Base-by-base conservation (phyloP, 352 stramenopile genomes). In the Phytopythium boreale region DNA sequence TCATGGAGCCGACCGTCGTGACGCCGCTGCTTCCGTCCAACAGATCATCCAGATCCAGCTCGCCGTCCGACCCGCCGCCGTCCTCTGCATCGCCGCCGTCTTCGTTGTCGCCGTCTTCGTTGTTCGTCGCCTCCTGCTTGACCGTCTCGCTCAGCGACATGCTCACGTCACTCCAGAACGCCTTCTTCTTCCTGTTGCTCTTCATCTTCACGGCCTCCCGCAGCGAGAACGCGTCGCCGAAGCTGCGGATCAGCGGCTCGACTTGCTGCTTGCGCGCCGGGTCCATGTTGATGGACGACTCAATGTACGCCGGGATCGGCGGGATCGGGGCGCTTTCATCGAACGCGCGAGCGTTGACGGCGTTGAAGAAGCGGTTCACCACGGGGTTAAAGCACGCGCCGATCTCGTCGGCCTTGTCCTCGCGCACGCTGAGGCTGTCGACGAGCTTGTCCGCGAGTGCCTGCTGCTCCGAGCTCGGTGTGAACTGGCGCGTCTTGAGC, bases 1-100 rank as follows among this genome's bases (percentile, higher is more conserved):
- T 95, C 84, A 95, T 91, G 1, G 84, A 91, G 0, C 86, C 86
- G n/a, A 95, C 80, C 34, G 44, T 74, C 41, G 80, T 88, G 19
- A 93, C 81, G 27, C 37, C 27, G 29, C 83, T 75, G 41, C 76
- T 76, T 15, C 77, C 74, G 55, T 89, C 85, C 58, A 94, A 61
- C 10, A 94, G 66, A 37, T 91, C 85, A 56, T 94, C 85, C 64
- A 90, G 66, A 56, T 94, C 82, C 26, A 94, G 56, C 31, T 86
- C 77, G 29, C 72, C 74, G 46, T 94, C 83, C 14, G 80, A 91
- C 6, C 74, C 80, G n/a, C 47, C 71, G 44, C 74, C 78, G 24
- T 79, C 75, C 10, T 63, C 70, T 39, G 41, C 63, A 12, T 55
- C 68, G 46, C 51, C 59, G 22, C 70, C 58, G 59, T 76, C 69